A percentile compares a stretch with the other conserved stretches of the same genome.
Conservation (phyloP, 768 basidiomycete species). For the Lactifluus pinguis region DNA sequence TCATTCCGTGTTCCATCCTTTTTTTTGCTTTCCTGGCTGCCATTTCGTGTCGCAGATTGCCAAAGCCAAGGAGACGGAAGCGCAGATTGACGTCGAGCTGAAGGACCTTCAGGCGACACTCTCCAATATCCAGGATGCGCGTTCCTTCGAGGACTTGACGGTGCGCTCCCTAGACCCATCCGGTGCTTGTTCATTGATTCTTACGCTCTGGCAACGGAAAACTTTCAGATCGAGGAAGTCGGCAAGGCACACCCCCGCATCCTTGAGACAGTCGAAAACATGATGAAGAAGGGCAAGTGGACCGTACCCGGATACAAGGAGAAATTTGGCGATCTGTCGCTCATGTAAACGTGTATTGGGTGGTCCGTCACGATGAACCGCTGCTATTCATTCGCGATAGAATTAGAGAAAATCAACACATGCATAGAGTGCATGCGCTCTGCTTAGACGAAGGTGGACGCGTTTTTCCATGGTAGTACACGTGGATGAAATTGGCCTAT, state of each 20-base stretch:
- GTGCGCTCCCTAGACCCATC: conserved; percentile 37
- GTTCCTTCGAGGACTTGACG: conserved; percentile 95
- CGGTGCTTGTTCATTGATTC: background rate
- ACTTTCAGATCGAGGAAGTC: conserved; percentile 71
- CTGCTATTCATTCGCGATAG: background rate
- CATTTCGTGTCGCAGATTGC: conserved; percentile 46
- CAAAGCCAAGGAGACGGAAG: conserved; percentile 81
- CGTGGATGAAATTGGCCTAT: background rate
- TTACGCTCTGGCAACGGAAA: background rate
- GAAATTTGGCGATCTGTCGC: conserved; percentile 91
- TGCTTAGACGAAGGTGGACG: background rate
- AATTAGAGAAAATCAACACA: background rate
- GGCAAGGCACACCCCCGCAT: conserved; percentile 89
- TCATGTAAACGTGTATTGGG: conserved; percentile 49
- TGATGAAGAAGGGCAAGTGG: conserved; percentile 98
- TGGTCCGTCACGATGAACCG: background rate
- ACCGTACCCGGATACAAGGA: conserved; percentile 95
- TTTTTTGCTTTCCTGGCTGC: background rate
- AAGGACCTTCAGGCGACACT: conserved; percentile 88
- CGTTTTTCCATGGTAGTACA: background rate
- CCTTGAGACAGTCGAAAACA: conserved; percentile 81
- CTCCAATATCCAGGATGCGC: conserved; percentile 93
- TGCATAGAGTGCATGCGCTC: background rate
- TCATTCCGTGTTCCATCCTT: background rate
- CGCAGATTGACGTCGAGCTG: conserved; percentile 86